Base-by-base conservation (phyloP, 495 filamentous ascomycete species). In the Ramalina intermedia region DNA sequence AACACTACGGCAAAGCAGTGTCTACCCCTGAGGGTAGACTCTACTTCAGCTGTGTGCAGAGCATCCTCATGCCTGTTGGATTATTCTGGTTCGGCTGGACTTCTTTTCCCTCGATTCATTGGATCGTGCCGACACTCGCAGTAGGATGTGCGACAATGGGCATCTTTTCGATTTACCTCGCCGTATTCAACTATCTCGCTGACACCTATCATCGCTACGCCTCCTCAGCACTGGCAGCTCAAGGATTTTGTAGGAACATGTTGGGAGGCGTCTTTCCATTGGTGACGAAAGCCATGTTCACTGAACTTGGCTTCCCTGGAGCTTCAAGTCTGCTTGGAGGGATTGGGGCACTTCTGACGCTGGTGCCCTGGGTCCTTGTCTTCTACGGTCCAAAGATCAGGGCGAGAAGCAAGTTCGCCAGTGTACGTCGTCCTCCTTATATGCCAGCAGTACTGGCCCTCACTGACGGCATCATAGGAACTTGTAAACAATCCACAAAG, bases 101-200 rank as follows among this genome's bases (percentile, higher is more conserved):
- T 1, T 76, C 77, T 9, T 82, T 71, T 45, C 63, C 76, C 0
- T 72, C 72, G 0, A 71, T 83, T 7, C 84, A 78, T 47, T 94
- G 85, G 83, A 85, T 90, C 43, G 74, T 81, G 0, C 88, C 89
- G 6, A 66, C 80, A 0, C 60, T 93, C 17, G 81, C 77, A 0
- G 69, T 95, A 42, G 75, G 67, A 1, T 75, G 81, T 50, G 80
- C 86, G 3, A 93, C 83, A 0, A 85, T 94, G 70, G 89, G 89
- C 9, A 93, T 96, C 46, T 87, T 85, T 59, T 80, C 78, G 38
- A 78, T 96, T 40, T 96, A 95, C 59, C 70, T 96, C 6, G 85
- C 89, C 1, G 82, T 85, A 0, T 95, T 95, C 67, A 96, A 95
- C 56, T 95, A 95, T 55, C 73, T 95, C 13, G 87, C 88, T n/a